phyloP scores from a whole-genome alignment of 768 basidiomycete genomes.

The Mycena kentingensis region DNA sequence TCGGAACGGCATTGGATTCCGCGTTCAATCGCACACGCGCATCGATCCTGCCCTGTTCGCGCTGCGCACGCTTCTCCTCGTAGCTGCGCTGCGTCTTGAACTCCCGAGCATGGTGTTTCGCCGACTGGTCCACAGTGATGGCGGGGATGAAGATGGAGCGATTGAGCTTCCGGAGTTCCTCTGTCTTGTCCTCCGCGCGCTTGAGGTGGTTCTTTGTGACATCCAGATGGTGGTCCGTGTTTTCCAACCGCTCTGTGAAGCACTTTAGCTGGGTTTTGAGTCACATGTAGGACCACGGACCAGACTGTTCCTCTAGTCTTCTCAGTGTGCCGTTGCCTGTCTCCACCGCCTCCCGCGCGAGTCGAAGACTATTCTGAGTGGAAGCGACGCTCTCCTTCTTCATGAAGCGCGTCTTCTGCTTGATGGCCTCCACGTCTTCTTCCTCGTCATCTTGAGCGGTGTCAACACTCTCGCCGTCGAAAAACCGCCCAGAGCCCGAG shows the following conservation, averaged over 20 bases:
- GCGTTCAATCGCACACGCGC: slow-evolving; percentile 46
- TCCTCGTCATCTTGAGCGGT: slow-evolving; percentile 50
- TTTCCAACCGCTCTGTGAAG: slow-evolving; percentile 63
- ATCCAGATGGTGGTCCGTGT: slow-evolving; percentile 77
- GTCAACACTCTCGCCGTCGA: slow-evolving; percentile 44
- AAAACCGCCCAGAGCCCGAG: slow-evolving; percentile 46
- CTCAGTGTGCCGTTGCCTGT: slow-evolving; percentile 66
- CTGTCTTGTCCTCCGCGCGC: slow-evolving; percentile 74
- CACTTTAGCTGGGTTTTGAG: background rate
- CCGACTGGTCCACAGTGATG: slow-evolving; percentile 72
- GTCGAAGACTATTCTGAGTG: slow-evolving; percentile 70
- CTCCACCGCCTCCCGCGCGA: slow-evolving; percentile 79
- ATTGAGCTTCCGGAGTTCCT: slow-evolving; percentile 76
- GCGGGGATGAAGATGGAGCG: slow-evolving; percentile 75
- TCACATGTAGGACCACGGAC: slow-evolving; percentile 38
- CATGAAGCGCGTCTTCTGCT: slow-evolving; percentile 64
- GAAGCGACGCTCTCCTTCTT: slow-evolving; percentile 76
- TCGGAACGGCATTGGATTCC: background rate
- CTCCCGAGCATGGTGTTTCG: slow-evolving; percentile 69
- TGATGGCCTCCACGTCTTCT: slow-evolving; percentile 75
- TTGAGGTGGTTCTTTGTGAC: slow-evolving; percentile 68
- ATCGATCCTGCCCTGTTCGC: slow-evolving; percentile 64
- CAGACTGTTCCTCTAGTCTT: slow-evolving; percentile 74
- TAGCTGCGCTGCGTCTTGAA: slow-evolving; percentile 68
- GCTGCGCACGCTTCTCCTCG: slow-evolving; percentile 63